Evolutionary conservation across 2,329 filamentous ascomycete species (phyloP), one percentile per base, ranked within the genome.

Genomic region (Rutstroemia sp.): DNA sequence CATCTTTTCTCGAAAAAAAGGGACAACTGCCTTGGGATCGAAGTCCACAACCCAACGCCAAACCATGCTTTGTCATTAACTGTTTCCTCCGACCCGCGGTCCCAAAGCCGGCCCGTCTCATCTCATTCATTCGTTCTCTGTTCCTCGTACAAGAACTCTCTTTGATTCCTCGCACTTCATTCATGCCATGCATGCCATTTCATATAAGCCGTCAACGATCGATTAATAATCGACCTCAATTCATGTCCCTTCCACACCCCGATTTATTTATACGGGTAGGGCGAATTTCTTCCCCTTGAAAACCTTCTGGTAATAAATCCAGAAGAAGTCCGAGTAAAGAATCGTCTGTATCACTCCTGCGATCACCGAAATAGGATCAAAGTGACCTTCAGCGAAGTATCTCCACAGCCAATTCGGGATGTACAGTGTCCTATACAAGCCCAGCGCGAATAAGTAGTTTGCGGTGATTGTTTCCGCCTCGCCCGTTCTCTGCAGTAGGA

Each of bases 401-500:
- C 94, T 81, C 75, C 89, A 97, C 67, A 97, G 84, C 94, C 94
- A 99, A 76, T 99, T 99, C 63, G 94, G 94, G 65, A 99, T 99
- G 75, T 99, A 99, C 56, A 99, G 78, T 3, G 92, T 89, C 57
- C 94, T 82, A 77, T 99, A 99, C 61, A 86, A 77, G 36, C 94
- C 94, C 39, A 99, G 79, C 14, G 95, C 92, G 69, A 96, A 96
- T 44, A 99, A 81, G 72, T 99, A 99, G 74, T 99, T 92, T 1
- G 92, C 96, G 12, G 94, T 99, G 69, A 99, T 99, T n/a, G 94
- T 96, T 76, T 99, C 94, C 10, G 94, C 95, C 76, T 97, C 92
- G 64, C 94, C 95, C 0, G 94, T 99, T 67, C 94, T 82, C 76
- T 99, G 94, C 61, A 99, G 80, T 89, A 99, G 95, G 74, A 99